Evolutionary conservation across 2,329 filamentous ascomycete species (phyloP).

Genomic region (Botrytis fragariae): DNA sequence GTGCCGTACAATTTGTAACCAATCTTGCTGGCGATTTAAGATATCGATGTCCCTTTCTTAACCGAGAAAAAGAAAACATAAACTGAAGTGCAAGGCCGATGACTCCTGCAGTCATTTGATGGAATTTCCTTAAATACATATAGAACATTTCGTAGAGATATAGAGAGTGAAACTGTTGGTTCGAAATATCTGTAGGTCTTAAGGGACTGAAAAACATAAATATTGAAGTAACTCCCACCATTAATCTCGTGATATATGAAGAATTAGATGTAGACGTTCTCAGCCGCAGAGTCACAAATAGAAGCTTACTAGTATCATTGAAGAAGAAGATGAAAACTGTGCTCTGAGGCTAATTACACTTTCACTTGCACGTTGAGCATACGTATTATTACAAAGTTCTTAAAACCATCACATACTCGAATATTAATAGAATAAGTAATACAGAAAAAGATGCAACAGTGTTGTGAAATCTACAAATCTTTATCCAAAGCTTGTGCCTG

Average conservation of each 20-base stretch:
- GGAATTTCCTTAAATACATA: background rate
- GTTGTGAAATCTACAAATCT: background rate
- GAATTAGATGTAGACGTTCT: background rate
- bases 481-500: slow-evolving; percentile 65
- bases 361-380: background rate
- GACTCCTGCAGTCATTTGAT: background rate
- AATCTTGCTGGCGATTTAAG: background rate
- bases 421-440: background rate
- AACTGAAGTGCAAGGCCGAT: fast-evolving
- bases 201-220: background rate
- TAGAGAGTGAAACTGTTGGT: background rate
- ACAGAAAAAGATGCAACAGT: background rate
- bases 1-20: background rate
- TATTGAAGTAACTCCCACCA: background rate
- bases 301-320: background rate
- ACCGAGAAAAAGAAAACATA: background rate
- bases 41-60: background rate
- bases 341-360: background rate
- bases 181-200: background rate
- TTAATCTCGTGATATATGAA: background rate
- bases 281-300: background rate
- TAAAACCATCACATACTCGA: background rate
- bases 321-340: background rate
- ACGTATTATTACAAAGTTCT: background rate
- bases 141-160: background rate